Base-by-base conservation (phyloP, 2,329 filamentous ascomycete genomes). In the Juglanconis juglandina region DNA sequence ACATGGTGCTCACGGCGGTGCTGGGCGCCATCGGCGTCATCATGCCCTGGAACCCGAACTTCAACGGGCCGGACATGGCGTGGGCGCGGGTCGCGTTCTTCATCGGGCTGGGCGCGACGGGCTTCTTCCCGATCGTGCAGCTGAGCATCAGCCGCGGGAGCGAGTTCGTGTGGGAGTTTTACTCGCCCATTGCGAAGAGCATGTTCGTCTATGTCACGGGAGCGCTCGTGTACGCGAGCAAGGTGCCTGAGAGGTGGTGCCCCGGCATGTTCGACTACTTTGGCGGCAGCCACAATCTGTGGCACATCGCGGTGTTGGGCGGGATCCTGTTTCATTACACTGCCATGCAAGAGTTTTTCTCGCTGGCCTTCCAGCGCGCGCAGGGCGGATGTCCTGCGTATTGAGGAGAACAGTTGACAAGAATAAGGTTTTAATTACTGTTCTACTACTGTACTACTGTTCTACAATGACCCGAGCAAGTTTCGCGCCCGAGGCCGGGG, bases 321-420 rank as follows among this genome's bases (percentile, higher is more conserved):
- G 95, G 95, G 10, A 99, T 99, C 60, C 75, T 98, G n/a, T 98
- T 96, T 73, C 95, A 99, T 75, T 99, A 98, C 76, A 83, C 84
- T 30, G 95, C 95, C 17, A 97, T 99, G 94, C 91, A 97, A 74
- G 85, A 92, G 59, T 95, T 99, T 75, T 99, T 99, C 70, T 82
- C 89, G 4, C 83, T 82, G 46, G 91, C 91, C 10, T 94, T 94
- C 74, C 76, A 80, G 66, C 83, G 89, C 62, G 89, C 89, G 2
- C 72, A 86, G 70, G 80, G 76, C 51, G 82, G 81, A n/a, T 87
- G 84, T 69, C 79, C 82, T 24, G 71, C 77, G 1, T 84, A 82
- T 65, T 85, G 67, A 75, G 64, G n/a, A 8, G 14, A 14, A 33
- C 4, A n/a, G 32, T n/a, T 41, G 10, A 46, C 9, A 52, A 50